These are phyloP conservation scores for Phlyctochytrium arcticum DNA, from an alignment of 192 early-diverging fungal genomes.

Conservation along the genomic window DNA sequence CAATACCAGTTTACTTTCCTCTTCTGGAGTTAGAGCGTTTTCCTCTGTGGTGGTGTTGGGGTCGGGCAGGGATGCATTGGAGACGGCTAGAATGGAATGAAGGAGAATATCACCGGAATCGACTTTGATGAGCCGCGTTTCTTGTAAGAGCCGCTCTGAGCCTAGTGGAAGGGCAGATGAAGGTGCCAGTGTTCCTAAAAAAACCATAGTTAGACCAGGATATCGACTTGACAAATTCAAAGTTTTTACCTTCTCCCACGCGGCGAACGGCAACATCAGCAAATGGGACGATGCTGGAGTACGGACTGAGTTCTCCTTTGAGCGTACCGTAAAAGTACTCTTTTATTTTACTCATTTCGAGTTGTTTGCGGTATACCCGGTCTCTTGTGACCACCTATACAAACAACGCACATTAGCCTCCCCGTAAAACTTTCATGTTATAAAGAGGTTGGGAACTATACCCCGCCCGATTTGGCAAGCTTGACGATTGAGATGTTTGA, in stretches of 20 bases:
- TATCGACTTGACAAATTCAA: not conserved
- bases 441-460: constrained; percentile 27
- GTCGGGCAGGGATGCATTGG: constrained; percentile 53
- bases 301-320: constrained; percentile 74
- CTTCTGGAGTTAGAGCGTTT: constrained; percentile 32
- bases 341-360: constrained; percentile 69
- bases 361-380: constrained; percentile 59
- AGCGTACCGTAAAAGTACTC: constrained; percentile 95
- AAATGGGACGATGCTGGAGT: constrained; percentile 74
- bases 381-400: constrained; percentile 82
- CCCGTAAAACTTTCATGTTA: not conserved
- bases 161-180: constrained; percentile 90
- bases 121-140: constrained; percentile 76
- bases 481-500: constrained; percentile 69
- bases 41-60: constrained; percentile 1
- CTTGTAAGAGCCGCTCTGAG: constrained; percentile 68
- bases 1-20: constrained; percentile 50
- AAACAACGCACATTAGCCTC: not conserved
- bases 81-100: constrained; percentile 84
- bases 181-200: constrained; percentile 68
- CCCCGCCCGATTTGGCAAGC: constrained; percentile 89
- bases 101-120: constrained; percentile 74
- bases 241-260: constrained; percentile 61
- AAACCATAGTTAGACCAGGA: not conserved
- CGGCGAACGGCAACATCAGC: constrained; percentile 72